These are phyloP conservation scores for Colletotrichum endophyticum DNA, from an alignment of 2,329 filamentous ascomycete genomes.

Conservation along the genomic window DNA sequence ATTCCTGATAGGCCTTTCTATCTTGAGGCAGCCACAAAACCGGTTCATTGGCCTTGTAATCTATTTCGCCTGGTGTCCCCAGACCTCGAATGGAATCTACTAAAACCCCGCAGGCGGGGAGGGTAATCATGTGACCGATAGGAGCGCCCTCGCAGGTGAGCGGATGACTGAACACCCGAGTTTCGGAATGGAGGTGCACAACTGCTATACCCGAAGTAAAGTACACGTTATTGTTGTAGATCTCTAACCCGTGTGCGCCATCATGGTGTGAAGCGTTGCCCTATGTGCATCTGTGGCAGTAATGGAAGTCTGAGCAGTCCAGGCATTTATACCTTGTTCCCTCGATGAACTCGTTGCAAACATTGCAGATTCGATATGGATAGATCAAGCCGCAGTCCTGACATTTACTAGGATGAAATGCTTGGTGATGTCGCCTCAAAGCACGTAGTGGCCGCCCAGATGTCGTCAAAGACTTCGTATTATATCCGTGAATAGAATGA, in stretches of 20 bases:
- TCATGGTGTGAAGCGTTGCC: too few species aligned
- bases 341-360: neutral
- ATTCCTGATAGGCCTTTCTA: too few species aligned
- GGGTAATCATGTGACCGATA: too few species aligned
- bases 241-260: neutral
- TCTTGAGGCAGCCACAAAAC: fast-evolving
- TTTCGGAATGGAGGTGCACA: neutral
- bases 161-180: neutral
- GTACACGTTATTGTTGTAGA: neutral
- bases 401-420: too few species aligned
- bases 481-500: neutral
- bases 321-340: neutral
- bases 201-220: neutral
- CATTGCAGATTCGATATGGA: neutral
- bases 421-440: too few species aligned
- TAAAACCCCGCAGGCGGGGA: too few species aligned
- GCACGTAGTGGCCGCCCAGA: neutral
- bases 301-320: neutral
- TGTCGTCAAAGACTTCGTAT: neutral
- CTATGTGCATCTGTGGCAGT: neutral
- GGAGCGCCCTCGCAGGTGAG: neutral
- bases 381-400: too few species aligned
- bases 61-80: too few species aligned
- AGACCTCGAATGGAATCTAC: too few species aligned
- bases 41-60: too few species aligned